Conservation (phyloP, 140 eudicot genomes). For the Stevia rebaudiana region DNA sequence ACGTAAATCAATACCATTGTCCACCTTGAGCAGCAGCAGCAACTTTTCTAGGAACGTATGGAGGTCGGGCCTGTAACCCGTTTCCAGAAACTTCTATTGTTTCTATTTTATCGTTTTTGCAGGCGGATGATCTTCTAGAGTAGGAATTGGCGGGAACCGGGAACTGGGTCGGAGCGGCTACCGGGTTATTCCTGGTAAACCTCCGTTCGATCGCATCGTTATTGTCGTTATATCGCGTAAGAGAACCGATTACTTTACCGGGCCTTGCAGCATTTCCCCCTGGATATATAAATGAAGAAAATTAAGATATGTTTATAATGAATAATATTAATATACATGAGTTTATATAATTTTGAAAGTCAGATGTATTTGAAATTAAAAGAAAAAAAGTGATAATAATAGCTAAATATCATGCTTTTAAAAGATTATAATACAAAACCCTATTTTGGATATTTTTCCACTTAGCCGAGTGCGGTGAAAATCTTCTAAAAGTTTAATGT, state of each 20-base stretch:
- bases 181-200: constrained; percentile 53
- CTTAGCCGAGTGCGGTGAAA: too few relatives aligned
- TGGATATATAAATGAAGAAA: constrained; percentile 1
- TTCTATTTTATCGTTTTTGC: constrained; percentile 66
- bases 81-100: constrained; percentile 56
- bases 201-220: constrained; percentile 55
- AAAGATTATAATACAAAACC: background rate
- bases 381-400: too few relatives aligned
- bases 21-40: constrained; percentile 89
- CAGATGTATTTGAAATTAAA: too few relatives aligned
- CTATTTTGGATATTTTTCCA: too few relatives aligned
- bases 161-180: constrained; percentile 62
- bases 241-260: constrained; percentile 73
- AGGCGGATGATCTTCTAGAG: constrained; percentile 53
- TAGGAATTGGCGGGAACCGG: constrained; percentile 58
- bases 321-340: background rate
- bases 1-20: constrained; percentile 66
- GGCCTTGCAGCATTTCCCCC: constrained; percentile 92
- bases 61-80: constrained; percentile 73
- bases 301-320: background rate
- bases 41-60: constrained; percentile 67
- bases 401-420: too few relatives aligned
- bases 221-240: constrained; percentile 39
- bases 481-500: too few relatives aligned
- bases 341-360: background rate